phyloP scores from a whole-genome alignment of 768 basidiomycete genomes.

The Tylopilus plumbeoviolaceoides region DNA sequence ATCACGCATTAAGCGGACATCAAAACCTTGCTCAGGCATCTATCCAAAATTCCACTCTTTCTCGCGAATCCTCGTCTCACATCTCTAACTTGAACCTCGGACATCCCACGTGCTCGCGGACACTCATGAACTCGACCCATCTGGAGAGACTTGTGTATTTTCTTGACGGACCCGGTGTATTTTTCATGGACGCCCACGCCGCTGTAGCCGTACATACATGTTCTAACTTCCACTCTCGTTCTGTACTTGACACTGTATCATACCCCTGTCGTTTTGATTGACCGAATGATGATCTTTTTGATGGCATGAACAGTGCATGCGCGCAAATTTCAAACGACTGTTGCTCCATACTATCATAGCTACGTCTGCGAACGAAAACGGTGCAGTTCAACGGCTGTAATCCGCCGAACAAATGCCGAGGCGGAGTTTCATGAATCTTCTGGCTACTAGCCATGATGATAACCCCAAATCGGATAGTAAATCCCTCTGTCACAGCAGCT shows the following conservation, averaged over 20 bases:
- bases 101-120: slow-evolving; percentile 20
- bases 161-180: slow-evolving; percentile 12
- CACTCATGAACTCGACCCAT: slow-evolving; percentile 13
- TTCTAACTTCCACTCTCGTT: slow-evolving; percentile 32
- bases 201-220: slow-evolving; percentile 27
- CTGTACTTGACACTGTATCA: slow-evolving; percentile 28
- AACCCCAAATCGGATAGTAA: too few species aligned
- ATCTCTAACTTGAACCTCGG: slow-evolving; percentile 21
- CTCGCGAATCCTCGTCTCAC: slow-evolving; percentile 23
- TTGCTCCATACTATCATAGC: too few species aligned
- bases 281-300: slow-evolving; percentile 12
- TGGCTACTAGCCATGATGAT: too few species aligned
- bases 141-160: slow-evolving; percentile 5
- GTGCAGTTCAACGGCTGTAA: too few species aligned
- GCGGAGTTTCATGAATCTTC: too few species aligned
- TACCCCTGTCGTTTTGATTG: slow-evolving; percentile 24
- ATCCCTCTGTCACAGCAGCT: slow-evolving; percentile 38
- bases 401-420: too few species aligned
- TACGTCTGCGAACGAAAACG: too few species aligned
- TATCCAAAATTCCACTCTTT: slow-evolving; percentile 19
- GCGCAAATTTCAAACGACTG: too few species aligned
- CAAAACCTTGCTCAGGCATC: slow-evolving; percentile 13
- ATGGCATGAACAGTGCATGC: not conserved
- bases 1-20: slow-evolving; percentile 16
- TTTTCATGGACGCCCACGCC: slow-evolving; percentile 23